These are phyloP conservation scores for Iberis pinnata DNA, from an alignment of 345 rosid genomes.

Conservation along the genomic window DNA sequence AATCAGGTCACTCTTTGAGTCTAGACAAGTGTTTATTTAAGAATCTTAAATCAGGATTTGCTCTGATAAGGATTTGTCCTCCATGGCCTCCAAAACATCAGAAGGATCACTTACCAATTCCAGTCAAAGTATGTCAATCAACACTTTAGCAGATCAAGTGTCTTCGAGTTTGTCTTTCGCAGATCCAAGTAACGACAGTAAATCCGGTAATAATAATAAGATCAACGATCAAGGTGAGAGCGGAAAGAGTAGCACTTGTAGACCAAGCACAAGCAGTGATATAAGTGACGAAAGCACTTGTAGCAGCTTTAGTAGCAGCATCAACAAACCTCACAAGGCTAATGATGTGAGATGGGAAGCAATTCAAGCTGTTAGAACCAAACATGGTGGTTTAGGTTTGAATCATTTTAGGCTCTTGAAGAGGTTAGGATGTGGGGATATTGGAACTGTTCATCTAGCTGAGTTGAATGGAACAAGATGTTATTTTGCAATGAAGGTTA, in stretches of 20 bases:
- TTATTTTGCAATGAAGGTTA: conserved; percentile 72
- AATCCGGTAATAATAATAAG: conserved; percentile 28
- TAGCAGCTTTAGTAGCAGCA: conserved; percentile 70
- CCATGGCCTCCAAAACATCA: conserved; percentile 52
- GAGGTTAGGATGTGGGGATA: conserved; percentile 76
- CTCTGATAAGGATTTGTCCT: conserved; percentile 10
- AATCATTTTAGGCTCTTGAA: conserved; percentile 71
- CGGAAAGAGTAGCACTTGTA: conserved; percentile 60
- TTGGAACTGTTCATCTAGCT: conserved; percentile 72
- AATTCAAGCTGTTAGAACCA: conserved; percentile 61
- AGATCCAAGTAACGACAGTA: conserved; percentile 39
- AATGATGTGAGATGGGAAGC: conserved; percentile 79
- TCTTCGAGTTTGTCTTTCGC: conserved; percentile 43
- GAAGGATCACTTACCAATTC: conserved; percentile 37
- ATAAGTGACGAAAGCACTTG: conserved; percentile 73
- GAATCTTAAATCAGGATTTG: conserved; percentile 12
- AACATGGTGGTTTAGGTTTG: conserved; percentile 59
- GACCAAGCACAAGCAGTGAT: conserved; percentile 71
- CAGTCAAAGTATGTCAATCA: conserved; percentile 28
- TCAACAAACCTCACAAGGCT: conserved; percentile 74
- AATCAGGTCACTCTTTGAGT: conserved; percentile 25
- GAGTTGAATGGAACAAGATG: conserved; percentile 62
- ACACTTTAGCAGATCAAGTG: conserved; percentile 43
- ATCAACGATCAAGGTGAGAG: conserved; percentile 47
- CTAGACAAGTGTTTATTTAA: conserved; percentile 17